Conservation (phyloP, 306 rosid species). For the Prunus campanulata region DNA sequence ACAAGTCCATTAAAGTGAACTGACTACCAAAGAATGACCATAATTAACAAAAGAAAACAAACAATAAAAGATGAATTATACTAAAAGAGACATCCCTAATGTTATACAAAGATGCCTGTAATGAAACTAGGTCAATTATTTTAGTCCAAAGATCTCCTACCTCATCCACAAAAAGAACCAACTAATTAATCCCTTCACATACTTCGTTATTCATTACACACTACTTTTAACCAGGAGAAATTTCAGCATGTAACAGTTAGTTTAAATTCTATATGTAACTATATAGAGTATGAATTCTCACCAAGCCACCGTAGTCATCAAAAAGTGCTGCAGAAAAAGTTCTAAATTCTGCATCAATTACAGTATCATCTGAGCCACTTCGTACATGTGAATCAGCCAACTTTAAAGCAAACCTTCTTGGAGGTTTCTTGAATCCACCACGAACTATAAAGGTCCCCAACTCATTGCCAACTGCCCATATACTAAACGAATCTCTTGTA, state of each 20-base stretch:
- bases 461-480: constrained; percentile 87
- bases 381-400: constrained; percentile 64
- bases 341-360: constrained; percentile 74
- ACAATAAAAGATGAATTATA: too few relatives aligned
- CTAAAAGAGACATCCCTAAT: background rate
- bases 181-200: background rate
- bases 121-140: background rate
- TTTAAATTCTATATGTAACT: constrained; percentile 16
- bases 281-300: constrained; percentile 45
- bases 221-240: background rate
- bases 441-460: constrained; percentile 84
- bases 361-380: constrained; percentile 67
- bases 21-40: background rate
- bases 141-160: too few relatives aligned
- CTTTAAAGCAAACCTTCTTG: constrained; percentile 85
- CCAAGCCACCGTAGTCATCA: constrained; percentile 99
- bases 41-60: background rate
- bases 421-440: constrained; percentile 85
- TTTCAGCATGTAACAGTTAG: background rate
- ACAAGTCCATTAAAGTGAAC: background rate
- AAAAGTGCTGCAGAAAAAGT: constrained; percentile 87
- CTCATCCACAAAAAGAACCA: background rate
- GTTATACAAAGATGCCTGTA: background rate
- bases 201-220: background rate
- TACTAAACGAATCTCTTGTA: constrained; percentile 60